Base-by-base conservation (phyloP, 305 asterid species). In the Euphrasia arctica region DNA sequence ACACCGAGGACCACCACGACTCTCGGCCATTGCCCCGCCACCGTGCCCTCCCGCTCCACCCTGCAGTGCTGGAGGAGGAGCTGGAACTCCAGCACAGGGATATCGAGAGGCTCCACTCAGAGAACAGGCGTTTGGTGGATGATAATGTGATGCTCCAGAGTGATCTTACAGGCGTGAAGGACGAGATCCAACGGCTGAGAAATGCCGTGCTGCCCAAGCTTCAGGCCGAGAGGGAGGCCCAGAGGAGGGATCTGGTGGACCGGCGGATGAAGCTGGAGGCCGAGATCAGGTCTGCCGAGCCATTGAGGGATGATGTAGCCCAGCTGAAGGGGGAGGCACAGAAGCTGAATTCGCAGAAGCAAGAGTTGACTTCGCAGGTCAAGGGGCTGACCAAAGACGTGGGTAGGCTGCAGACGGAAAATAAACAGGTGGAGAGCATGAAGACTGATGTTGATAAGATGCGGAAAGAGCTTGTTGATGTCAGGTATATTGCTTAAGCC, bases 11-110 rank as follows among this genome's bases (percentile, higher is more conserved):
- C 67, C 77, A 67, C 39, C 80, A 85, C 54, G 91, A 79, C 70
- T 87, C 89, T 22, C 91, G 73, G 51, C 50, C 61, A 15, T 58
- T 27, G 39, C 39, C 59, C 7, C 57, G 57, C 66, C 83, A 83
- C 54, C 18, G 52, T 47, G 89, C 25, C 10, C 62, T 77, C 22
- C 89, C 81, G 0, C 64, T 79, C 47, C 95, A 85, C 62, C 98
- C 95, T 0, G 76, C 65, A 5, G 75, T 77, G 45, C 75, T 92
- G 36, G 95, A 92, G 69, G 98, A 87, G 71, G 97, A 87, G 77
- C 90, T 92, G 9, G 96, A 84, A 58, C 74, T 92, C 71, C 97
- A 87, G 70, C 91, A 77, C 25, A 80, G 95, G 77, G 98, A 92
- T 66, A 81, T 89, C 32, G 91, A 87, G 63, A 76, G 85, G 69